Base-by-base conservation (phyloP, 1,284 basidiomycete species). In the Irpex lacteus region DNA sequence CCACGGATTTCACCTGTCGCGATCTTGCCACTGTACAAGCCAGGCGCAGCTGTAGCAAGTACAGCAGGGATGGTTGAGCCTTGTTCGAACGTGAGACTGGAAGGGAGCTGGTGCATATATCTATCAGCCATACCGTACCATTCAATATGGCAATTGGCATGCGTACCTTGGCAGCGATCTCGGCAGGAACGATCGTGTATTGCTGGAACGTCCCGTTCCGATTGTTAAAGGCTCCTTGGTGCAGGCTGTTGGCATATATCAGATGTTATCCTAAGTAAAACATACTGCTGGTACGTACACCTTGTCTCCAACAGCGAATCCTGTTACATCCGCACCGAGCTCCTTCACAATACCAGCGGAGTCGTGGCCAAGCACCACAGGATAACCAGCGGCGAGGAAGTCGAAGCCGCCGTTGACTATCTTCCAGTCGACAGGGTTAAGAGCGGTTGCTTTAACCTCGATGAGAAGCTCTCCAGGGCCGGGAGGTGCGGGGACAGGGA, bases 341-440 rank as follows among this genome's bases (percentile, higher is more conserved):
- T 79, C 76, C 21, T 81, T 81, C 21, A 90, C 81, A 3, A 80
- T 75, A 9, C 89, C 89, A 36, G 83, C 81, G 56, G 81, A 81
- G 69, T 91, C 89, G 18, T 75, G 79, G 4, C 89, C 89, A 8
- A 85, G 72, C 5, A 84, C 73, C 6, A 78, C 76, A 7, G 85
- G 80, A 60, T 75, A 81, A 32, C 70, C 72, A 49, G 74, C 71
- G 26, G 76, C 67, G 64, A 77, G 72, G 49, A 74, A 65, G 0
- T 73, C 77, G 56, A 34, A 67, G 69, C n/a, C 66, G 71, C 56
- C 75, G 75, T 34, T 34, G 5, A 34, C 32, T 38, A 80, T 71
- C 63, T 75, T 78, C 59, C 74, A 75, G 59, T 82, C 81, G 54
- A 75, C 71, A 2, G 80, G 80, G 65, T 47, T 83, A n/a, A 83